Base-by-base conservation (phyloP, 2,329 filamentous ascomycete genomes). In the Cladophialophora exuberans region DNA sequence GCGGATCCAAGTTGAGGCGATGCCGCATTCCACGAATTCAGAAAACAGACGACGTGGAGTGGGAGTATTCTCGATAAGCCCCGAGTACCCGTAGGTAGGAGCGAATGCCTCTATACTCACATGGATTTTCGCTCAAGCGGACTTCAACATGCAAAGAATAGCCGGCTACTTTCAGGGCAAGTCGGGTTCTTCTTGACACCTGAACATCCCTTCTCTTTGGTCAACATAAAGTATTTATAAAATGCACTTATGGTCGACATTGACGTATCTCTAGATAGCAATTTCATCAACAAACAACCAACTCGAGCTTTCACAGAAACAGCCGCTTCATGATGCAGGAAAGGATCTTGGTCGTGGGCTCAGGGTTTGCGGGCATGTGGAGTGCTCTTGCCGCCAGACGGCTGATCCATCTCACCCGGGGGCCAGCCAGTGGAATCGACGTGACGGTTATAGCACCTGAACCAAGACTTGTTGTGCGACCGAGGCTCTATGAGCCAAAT, bases 311-410 rank as follows among this genome's bases (percentile, higher is more conserved):
- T 20, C 6, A 39, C 36, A 39, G 36, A 15, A 39, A 7, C 15
- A 39, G 13, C 31, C 17, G 4, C 18, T 22, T 39, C 30, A 38
- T 38, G 23, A 49, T 49, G 46, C 46, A 49, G 31, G 35, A 20
- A 52, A 61, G 53, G 43, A 63, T 67, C 4, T 52, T 66, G 36
- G 62, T 67, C 33, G 53, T 73, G 25, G 70, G 71, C 2, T 57
- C 70, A n/a, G 70, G 71, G 0, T 73, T 73, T 41, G 68, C 69
- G 18, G 71, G 71, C 7, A 46, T 72, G 2, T 72, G 69, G 69
- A 73, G 70, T 30, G 72, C 72, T 5, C 62, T 74, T 1, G 59
- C 69, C 4, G 71, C 72, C 20, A 64, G 63, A 42, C 66, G 70
- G 2, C 66, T 73, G 10, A 62, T 70, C 10, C 59, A 62, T 6